Evolutionary conservation across 441 rosid species (phyloP), one percentile per base, ranked within the genome.

Genomic region (Pelargonium australe): DNA sequence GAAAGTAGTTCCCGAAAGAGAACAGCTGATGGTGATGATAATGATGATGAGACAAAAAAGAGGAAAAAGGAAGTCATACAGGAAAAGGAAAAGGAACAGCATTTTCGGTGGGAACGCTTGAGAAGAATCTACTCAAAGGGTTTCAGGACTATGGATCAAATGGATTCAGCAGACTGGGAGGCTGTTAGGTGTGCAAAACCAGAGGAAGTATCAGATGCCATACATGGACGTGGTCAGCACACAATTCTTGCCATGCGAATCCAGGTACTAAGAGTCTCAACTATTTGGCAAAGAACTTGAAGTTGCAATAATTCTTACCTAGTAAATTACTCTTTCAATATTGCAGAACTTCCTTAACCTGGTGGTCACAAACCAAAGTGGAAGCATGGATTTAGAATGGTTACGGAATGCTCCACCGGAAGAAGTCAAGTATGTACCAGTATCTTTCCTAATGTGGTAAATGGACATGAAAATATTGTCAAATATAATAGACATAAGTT

Each of bases 141-240:
- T 72, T 58, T 77, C 53, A 83, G 86, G 80, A 79, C 80, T 68
- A 49, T 68, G 63, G 89, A 85, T 28, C 67, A 80, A 14, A 81
- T 74, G 89, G 97, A 95, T 82, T 86, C 98, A 19, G 53, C 90
- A 37, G 97, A 95, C 81, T 92, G 87, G 64, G 94, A 90, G 83
- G 93, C 94, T 63, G 23, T 95, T 77, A 87, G 98, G 77, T 44
- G 75, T 45, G 91, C 90, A 45, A 62, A 66, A 34, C 77, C 85
- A 37, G 44, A 67, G 9, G 85, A 83, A 74, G 83, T 95, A 61
- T 75, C 97, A 49, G 74, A 82, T 0, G 65, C 89, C 23, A 95
- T 95, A 49, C 89, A 80, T 81, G 97, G 82, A 71, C 80, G 99
- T 68, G 99, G 99, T 23, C 91, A 90, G 95, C 91, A 92, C 78